Evolutionary conservation across 2,329 filamentous ascomycete genomes (phyloP).

Genomic region (Aspergillus ruber): DNA sequence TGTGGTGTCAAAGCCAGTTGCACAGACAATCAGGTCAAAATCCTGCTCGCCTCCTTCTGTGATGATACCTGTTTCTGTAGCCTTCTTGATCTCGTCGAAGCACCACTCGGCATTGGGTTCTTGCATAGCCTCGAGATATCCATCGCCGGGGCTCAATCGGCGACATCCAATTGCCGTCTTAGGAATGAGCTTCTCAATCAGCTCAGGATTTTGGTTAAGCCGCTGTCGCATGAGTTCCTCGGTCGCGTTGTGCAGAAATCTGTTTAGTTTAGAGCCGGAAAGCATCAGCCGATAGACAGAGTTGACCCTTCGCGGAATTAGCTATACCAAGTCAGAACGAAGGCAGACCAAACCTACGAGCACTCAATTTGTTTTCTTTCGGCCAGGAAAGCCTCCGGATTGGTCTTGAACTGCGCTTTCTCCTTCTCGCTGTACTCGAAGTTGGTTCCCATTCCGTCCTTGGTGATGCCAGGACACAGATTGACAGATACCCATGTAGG

Average conservation of each 20-base stretch:
- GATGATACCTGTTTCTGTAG: conserved; percentile 16
- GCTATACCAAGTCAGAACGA: not conserved
- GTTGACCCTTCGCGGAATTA: conserved; percentile 4
- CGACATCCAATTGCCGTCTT: conserved; percentile 20
- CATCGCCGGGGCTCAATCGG: conserved; percentile 22
- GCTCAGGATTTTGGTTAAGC: conserved; percentile 10
- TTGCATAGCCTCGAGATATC: conserved; percentile 22
- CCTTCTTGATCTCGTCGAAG: conserved; percentile 14
- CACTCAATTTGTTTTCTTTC: conserved; percentile 18
- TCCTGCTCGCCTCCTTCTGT: conserved; percentile 14
- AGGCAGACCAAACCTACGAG: conserved; percentile 7
- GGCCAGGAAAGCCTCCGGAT: conserved; percentile 11
- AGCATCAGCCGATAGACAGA: conserved; percentile 11
- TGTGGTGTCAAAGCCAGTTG: conserved; percentile 37
- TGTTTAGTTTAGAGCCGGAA: conserved; percentile 7
- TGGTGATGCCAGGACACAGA: conserved; percentile 15
- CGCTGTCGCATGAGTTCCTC: conserved; percentile 13
- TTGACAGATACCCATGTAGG: conserved; percentile 23
- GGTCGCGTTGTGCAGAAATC: conserved; percentile 1
- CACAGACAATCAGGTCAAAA: conserved; percentile 30
- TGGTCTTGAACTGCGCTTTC: conserved; percentile 12
- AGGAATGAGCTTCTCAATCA: conserved; percentile 19
- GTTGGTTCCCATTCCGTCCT: conserved; percentile 13
- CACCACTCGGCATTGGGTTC: conserved; percentile 16
- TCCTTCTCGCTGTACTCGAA: conserved; percentile 20